Conservation (phyloP, 2,329 filamentous ascomycete genomes). For the Pyrenophora seminiperda region DNA sequence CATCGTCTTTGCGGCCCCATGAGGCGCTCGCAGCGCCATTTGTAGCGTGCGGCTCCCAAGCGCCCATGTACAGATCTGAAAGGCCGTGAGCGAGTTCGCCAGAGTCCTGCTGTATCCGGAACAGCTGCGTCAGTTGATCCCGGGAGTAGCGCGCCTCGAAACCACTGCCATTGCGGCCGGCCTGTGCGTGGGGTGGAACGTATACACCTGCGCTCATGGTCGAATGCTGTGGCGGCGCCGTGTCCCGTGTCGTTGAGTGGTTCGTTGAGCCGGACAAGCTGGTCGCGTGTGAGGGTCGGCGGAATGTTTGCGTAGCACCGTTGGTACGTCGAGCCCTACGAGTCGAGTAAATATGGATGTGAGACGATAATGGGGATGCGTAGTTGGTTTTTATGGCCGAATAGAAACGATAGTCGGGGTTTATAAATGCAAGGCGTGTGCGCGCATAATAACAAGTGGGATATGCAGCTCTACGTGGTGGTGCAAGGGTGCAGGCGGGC, state of each 20-base stretch:
- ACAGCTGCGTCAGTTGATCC: constrained; percentile 79
- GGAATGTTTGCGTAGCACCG: constrained; percentile 70
- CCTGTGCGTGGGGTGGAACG: constrained; percentile 65
- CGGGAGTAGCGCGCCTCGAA: constrained; percentile 71
- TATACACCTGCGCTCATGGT: constrained; percentile 57
- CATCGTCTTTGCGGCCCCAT: constrained; percentile 80
- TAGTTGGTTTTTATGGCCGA: not conserved
- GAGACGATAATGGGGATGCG: constrained; percentile 16
- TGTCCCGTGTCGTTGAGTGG: constrained; percentile 40
- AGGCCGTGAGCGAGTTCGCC: constrained; percentile 64
- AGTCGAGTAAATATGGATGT: constrained; percentile 21
- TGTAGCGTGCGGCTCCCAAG: constrained; percentile 77
- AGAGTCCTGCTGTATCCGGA: constrained; percentile 62
- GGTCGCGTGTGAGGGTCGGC: constrained; percentile 65
- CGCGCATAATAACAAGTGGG: constrained; percentile 3
- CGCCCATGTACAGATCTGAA: constrained; percentile 70
- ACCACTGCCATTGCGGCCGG: constrained; percentile 62
- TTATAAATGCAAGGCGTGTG: constrained; percentile 20
- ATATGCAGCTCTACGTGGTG: not conserved
- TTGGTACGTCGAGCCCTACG: constrained; percentile 67
- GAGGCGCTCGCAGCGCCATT: constrained; percentile 64
- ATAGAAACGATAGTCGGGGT: constrained; percentile 10
- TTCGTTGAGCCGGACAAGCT: constrained; percentile 53
- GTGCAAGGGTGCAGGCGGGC: no score
- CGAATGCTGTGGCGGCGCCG: constrained; percentile 35